A percentile compares a stretch with the other conserved stretches of the same genome.
Conservation (phyloP, 768 basidiomycete genomes). For the Gloeopeniophorella convolvens region DNA sequence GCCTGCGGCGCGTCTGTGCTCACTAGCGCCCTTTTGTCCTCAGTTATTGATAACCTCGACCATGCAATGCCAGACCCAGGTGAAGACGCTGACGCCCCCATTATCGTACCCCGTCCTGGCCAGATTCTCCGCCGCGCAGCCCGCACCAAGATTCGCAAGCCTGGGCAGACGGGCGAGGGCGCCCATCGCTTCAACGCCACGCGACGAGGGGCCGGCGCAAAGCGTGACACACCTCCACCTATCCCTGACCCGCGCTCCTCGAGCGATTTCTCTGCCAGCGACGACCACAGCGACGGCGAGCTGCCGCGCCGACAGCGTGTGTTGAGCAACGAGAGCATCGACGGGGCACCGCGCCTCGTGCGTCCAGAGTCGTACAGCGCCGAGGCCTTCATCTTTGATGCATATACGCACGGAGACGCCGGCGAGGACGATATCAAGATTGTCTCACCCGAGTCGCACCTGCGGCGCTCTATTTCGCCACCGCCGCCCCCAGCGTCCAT, state of each 20-base stretch:
- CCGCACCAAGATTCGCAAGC: constrained; percentile 93
- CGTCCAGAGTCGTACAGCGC: constrained; percentile 76
- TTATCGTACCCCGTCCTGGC: constrained; percentile 83
- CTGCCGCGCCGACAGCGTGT: constrained; percentile 33
- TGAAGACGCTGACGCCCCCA: constrained; percentile 85
- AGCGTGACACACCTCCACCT: background rate
- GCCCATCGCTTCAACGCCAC: constrained; percentile 70
- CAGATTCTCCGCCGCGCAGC: constrained; percentile 88
- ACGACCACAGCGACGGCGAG: constrained; percentile 32
- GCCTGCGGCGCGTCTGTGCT: background rate
- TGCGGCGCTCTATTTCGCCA: constrained; percentile 14
- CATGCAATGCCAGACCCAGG: constrained; percentile 51
- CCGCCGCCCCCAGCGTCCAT: background rate
- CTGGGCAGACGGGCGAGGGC: constrained; percentile 65
- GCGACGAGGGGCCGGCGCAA: constrained; percentile 36
- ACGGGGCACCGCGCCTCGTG: constrained; percentile 11
- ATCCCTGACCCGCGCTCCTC: constrained; percentile 43
- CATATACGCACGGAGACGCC: constrained; percentile 64
- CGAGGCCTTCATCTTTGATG: constrained; percentile 77
- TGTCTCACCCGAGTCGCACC: constrained; percentile 7
- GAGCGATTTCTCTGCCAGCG: constrained; percentile 55
- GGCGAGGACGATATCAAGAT: constrained; percentile 22
- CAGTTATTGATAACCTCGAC: constrained; percentile 65
- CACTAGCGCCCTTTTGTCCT: constrained; percentile 1
- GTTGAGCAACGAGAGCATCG: constrained; percentile 43